These are phyloP conservation scores for Pseudopithomyces maydicus DNA, from an alignment of 2,329 filamentous ascomycete species.

Conservation along the genomic window DNA sequence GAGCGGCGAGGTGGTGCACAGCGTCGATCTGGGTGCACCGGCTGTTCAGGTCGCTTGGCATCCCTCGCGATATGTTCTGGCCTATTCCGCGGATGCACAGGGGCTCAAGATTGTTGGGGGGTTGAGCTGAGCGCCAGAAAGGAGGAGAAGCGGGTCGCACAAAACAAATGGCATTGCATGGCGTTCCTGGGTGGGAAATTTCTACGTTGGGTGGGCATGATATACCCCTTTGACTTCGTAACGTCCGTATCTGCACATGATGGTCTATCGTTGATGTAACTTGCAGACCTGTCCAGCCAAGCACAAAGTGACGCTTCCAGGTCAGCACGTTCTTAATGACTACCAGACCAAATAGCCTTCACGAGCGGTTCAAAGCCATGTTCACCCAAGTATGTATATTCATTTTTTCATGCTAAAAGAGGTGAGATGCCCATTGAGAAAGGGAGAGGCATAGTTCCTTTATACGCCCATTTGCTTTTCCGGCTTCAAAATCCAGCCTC, in stretches of 20 bases:
- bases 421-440: not conserved
- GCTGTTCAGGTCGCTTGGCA: conserved; percentile 76
- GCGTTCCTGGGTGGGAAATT: conserved; percentile 5
- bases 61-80: conserved; percentile 73
- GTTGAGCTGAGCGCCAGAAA: conserved; percentile 23
- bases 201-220: conserved; percentile 15
- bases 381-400: too few species aligned
- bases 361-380: too few species aligned
- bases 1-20: conserved; percentile 74
- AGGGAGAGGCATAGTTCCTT: not conserved
- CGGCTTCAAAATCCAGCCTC: not conserved
- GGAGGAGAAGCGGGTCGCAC: not conserved
- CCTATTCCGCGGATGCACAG: conserved; percentile 68
- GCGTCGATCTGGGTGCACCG: conserved; percentile 69
- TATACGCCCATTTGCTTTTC: not conserved
- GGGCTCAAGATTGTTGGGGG: conserved; percentile 71
- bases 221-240: conserved; percentile 23
- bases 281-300: too few species aligned
- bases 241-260: too few species aligned
- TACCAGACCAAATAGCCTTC: too few species aligned
- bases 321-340: too few species aligned
- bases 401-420: not conserved
- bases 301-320: too few species aligned
- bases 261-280: too few species aligned
- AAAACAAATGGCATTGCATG: not conserved